Conservation (phyloP, 164 flowering plant genomes). For the Umbellularia californica region DNA sequence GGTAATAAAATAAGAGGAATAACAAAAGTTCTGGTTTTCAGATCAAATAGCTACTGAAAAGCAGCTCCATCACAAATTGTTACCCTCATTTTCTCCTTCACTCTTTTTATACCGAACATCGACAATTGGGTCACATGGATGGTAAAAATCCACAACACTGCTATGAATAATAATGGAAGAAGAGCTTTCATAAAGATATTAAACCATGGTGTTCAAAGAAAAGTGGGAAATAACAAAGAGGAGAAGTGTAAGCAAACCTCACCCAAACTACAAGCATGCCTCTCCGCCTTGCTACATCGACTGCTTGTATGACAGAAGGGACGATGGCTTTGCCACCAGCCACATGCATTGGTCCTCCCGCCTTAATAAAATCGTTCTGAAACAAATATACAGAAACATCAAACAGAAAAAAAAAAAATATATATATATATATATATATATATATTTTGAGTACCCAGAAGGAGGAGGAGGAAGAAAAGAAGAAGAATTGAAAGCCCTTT, state of each 20-base stretch:
- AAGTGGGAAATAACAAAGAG: background rate
- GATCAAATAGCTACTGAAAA: too few relatives aligned
- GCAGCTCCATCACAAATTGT: too few relatives aligned
- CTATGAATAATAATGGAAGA: background rate
- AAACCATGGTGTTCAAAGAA: background rate
- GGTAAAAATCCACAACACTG: too few relatives aligned
- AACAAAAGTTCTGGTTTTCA: too few relatives aligned
- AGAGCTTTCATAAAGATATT: background rate
- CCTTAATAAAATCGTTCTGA: conserved; percentile 71
- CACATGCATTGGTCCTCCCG: conserved; percentile 38
- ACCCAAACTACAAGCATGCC: conserved; percentile 76
- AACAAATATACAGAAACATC: background rate
- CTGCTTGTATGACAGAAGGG: conserved; percentile 66
- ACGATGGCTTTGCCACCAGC: conserved; percentile 68
- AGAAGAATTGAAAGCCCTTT: background rate
- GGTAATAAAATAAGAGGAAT: too few relatives aligned
- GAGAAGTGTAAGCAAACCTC: too few relatives aligned
- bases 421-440: too few relatives aligned
- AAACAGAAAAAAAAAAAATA: too few relatives aligned
- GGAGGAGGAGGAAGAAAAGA: background rate
- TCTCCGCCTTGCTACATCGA: conserved; percentile 61
- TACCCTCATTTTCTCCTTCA: too few relatives aligned
- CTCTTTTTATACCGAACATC: too few relatives aligned
- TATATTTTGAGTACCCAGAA: background rate
- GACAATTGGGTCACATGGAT: too few relatives aligned